Percentiles rank a stretch among this genome's conserved stretches.
These are phyloP conservation scores for Vachellia collinsii DNA, from an alignment of 306 rosid species.

Conservation along the genomic window DNA sequence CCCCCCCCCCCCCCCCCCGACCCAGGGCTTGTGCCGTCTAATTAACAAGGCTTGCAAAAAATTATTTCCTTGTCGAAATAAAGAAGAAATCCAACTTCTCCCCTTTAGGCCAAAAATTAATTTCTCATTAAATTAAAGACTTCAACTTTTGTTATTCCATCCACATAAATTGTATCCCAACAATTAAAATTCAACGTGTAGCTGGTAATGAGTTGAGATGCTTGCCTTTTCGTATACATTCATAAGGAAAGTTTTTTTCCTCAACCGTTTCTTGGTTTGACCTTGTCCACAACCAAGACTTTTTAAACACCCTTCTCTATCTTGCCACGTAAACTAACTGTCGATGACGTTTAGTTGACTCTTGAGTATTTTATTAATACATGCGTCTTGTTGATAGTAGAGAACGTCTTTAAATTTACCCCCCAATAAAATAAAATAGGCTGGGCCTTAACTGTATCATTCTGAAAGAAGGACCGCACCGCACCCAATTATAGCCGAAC, in stretches of 20 bases:
- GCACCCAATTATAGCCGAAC: not conserved
- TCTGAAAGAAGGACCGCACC: not conserved
- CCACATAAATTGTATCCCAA: too few species aligned
- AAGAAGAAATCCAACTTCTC: too few species aligned
- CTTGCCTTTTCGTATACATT: not conserved
- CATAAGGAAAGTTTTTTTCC: not conserved
- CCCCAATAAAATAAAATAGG: not conserved
- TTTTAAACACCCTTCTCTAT: not conserved
- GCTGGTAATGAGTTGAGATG: not conserved
- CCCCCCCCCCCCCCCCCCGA: too few species aligned
- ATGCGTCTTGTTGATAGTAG: not conserved
- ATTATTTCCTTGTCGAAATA: too few species aligned
- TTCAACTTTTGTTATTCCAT: too few species aligned
- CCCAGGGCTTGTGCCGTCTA: too few species aligned
- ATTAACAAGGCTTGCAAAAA: too few species aligned
- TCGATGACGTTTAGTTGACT: not conserved
- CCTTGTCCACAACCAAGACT: not conserved
- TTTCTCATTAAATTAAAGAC: too few species aligned
- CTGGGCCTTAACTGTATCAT: not conserved
- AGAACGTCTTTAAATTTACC: not conserved
- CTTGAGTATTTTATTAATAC: not conserved
- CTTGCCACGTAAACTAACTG: not conserved
- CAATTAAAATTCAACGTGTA: not conserved
- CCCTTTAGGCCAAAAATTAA: too few species aligned
- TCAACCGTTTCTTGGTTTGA: not conserved